Evolutionary conservation across 2,329 filamentous ascomycete species (phyloP), one percentile per base, ranked within the genome.

Genomic region (Phaeosphaeriaceae sp.): DNA sequence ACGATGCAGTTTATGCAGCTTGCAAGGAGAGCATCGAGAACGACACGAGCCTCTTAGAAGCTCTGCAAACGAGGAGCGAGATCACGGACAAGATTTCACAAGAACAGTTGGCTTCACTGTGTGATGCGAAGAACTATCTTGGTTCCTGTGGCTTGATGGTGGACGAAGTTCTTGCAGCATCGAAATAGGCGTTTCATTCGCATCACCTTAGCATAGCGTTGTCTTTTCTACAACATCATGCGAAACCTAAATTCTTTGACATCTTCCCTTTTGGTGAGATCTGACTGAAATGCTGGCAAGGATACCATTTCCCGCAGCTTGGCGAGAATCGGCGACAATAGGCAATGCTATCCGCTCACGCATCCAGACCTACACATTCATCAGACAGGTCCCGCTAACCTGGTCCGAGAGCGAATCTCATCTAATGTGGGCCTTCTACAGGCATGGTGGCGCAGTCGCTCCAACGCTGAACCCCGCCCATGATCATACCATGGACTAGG

Each of bases 1-100:
- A 87, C 68, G 84, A 87, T 63, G 76, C 85, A 40, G 84, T 87
- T 1, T 87, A 87, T 50, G 80, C 81, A 59, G 84, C 84, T 1
- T 88, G 85, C 66, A 81, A 79, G 59, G 74, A 78, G 61, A 80
- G 80, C 46, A 84, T 84, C 54, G 83, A 85, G 64, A 77, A 72
- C 19, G 71, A 79, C 15, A 73, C 66, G 4, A 76, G 78, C 3
- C 66, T 85, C 19, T 71, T 83, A 17, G 82, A 85, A 56, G 78
- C 76, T 56, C 69, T 84, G 49, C 67, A 77, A 62, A 70, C 66
- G 53, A 76, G 78, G 19, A 61, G 74, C 9, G 78, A 81, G 48
- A 79, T 85, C 15, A 80, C 75, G 1, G 69, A 68, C 4, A 78
- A 81, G 54, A 75, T 85, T 43, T 75, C 81, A 35, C 76, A 78